Evolutionary conservation across 164 flowering plant species (phyloP), one percentile per base, ranked within the genome.

Genomic region (Macadamia integrifolia): DNA sequence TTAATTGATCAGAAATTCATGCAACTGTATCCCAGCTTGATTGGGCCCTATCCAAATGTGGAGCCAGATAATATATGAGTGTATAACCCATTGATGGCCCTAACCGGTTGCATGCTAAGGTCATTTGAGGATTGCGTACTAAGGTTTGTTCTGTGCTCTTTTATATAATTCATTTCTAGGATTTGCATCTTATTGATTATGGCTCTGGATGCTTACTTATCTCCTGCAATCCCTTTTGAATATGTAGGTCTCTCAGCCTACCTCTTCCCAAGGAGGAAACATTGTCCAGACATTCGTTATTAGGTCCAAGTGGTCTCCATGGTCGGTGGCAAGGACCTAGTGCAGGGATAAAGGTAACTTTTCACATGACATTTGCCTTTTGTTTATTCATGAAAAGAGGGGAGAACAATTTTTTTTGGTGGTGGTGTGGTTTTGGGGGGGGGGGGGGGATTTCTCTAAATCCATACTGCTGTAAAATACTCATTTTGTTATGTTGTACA

Each of bases 191-290:
- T 57, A 14, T 6, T 1, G 30, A 57, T 57, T 57, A 10, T 57
- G 59, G 1, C 30, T 18, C 23, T 18, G 30, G 7, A 8, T 18
- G 9, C 30, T 57, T 57, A 11, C 30, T n/a, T 57, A 6, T 23
- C 59, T 23, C 30, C 18, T 53, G n/a, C 57, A 13, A 53, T 30
- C 44, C 57, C 52, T 42, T 66, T 17, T 8, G 53, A 46, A 68
- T 67, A 1, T 66, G 67, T 82, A 87, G 97, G 61, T 86, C 97
- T 68, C 72, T 90, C 44, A 73, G 79, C 70, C 59, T 87, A 43
- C 93, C 93, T 71, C 82, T 62, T 74, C 97, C 97, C 44, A 92
- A 86, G 70, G 81, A 87, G 73, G 99, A 91, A 72, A 95, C 99
- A 40, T 76, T 92, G 67, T 91, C 99, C 17, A 91, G 97, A 71